Evolutionary conservation across 2,329 filamentous ascomycete species (phyloP).

Genomic region (Verticillium nonalfalfae): DNA sequence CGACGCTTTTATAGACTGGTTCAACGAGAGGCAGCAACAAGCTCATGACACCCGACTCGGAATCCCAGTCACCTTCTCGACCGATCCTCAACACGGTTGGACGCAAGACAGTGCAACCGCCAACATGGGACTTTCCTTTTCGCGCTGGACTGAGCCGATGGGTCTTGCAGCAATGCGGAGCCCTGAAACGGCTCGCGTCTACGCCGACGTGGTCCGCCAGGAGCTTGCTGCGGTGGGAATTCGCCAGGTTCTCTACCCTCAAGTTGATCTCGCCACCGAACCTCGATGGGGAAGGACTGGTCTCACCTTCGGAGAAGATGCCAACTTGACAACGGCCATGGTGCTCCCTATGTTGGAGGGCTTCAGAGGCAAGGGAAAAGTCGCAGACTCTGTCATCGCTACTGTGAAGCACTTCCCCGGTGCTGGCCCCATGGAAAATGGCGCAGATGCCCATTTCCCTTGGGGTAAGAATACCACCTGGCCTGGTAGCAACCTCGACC

Average conservation of each 20-base stretch:
- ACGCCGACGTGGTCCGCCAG: not conserved
- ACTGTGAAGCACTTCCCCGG: not conserved
- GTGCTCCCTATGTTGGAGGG: not conserved
- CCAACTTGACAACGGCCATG: not conserved
- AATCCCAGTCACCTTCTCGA: not conserved
- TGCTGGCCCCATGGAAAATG: not conserved
- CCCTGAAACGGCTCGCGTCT: not conserved
- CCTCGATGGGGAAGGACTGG: not conserved
- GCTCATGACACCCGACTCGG: not conserved
- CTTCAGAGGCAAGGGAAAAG: not conserved
- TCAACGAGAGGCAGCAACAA: not conserved
- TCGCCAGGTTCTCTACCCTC: not conserved
- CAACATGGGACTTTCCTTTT: not conserved
- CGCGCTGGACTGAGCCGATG: not conserved
- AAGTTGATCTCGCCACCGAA: slow-evolving; percentile 1
- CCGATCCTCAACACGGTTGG: not conserved
- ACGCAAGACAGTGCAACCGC: not conserved
- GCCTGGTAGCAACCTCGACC: not conserved
- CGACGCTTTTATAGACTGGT: not conserved
- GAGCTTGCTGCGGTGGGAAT: not conserved
- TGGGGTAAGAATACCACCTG: not conserved
- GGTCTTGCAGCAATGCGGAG: not conserved
- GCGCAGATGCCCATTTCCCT: not conserved
- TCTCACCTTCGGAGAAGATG: not conserved
- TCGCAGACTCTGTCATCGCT: not conserved